A percentile compares a stretch with the other conserved stretches of the same genome.
phyloP scores from a whole-genome alignment of 495 filamentous ascomycete species.

The Immersiella caudata region DNA sequence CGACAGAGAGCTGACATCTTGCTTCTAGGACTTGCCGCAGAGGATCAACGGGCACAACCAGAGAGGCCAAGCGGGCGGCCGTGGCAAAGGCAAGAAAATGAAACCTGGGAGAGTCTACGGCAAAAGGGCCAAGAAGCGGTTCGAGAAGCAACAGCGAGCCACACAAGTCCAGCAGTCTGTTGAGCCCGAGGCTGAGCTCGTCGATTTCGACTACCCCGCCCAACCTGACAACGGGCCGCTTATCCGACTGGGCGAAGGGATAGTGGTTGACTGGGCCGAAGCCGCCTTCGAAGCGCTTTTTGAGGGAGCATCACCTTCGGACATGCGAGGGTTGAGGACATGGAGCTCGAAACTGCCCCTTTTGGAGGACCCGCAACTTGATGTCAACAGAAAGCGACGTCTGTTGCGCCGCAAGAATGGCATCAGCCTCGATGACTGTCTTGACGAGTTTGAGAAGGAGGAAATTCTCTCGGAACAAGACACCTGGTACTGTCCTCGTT shows the following conservation, averaged over 20 bases:
- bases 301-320: conserved; percentile 46
- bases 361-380: conserved; percentile 68
- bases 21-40: conserved; percentile 14
- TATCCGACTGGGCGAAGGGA: conserved; percentile 74
- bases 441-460: conserved; percentile 89
- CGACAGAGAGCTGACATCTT: neutral
- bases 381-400: conserved; percentile 61
- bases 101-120: conserved; percentile 42
- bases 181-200: conserved; percentile 15
- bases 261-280: conserved; percentile 81
- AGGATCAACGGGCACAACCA: neutral
- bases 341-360: conserved; percentile 50
- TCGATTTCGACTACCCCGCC: conserved; percentile 22
- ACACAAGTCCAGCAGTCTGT: conserved; percentile 35
- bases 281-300: conserved; percentile 72
- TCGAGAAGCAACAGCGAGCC: conserved; percentile 38
- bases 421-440: conserved; percentile 83
- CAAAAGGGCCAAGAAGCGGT: conserved; percentile 41
- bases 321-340: conserved; percentile 48
- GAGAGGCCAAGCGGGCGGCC: conserved; percentile 29
- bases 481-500: conserved; percentile 94
- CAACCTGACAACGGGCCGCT: conserved; percentile 60
- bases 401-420: conserved; percentile 67
- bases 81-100: conserved; percentile 41
- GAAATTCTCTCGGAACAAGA: conserved; percentile 93